These are phyloP conservation scores for Solanum paucissectum DNA, from an alignment of 257 asterid species.

Conservation along the genomic window DNA sequence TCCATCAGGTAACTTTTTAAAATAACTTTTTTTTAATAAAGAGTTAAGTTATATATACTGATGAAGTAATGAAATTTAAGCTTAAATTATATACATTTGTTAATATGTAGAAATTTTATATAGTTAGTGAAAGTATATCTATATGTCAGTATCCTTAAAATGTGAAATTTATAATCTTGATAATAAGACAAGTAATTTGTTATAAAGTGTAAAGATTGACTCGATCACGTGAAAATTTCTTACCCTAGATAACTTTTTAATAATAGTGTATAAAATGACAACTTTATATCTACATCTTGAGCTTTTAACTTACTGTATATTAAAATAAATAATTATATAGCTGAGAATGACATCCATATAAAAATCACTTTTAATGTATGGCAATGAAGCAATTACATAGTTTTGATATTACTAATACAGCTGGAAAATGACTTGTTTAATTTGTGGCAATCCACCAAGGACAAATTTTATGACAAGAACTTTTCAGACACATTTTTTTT, in stretches of 20 bases:
- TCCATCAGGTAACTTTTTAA: slow-evolving; percentile 53
- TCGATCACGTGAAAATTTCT: background rate
- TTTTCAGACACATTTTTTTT: background rate
- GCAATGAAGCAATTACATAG: background rate
- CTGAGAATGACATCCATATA: background rate
- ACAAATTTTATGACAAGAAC: background rate
- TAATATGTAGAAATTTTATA: background rate
- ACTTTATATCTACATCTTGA: background rate
- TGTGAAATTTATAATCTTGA: background rate
- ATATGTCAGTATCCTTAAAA: background rate
- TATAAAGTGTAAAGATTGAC: background rate
- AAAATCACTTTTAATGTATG: background rate
- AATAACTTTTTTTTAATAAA: background rate
- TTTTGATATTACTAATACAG: background rate
- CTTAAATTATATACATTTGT: background rate
- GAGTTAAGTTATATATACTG: background rate
- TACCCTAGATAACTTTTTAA: background rate
- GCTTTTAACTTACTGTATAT: background rate
- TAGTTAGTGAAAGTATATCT: background rate
- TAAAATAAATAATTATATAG: background rate
- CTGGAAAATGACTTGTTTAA: background rate
- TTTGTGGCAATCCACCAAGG: background rate
- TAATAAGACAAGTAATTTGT: background rate
- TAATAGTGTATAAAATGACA: background rate
- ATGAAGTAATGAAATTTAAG: background rate